Base-by-base conservation (phyloP, 2,329 filamentous ascomycete genomes). In the Fusarium napiforme region DNA sequence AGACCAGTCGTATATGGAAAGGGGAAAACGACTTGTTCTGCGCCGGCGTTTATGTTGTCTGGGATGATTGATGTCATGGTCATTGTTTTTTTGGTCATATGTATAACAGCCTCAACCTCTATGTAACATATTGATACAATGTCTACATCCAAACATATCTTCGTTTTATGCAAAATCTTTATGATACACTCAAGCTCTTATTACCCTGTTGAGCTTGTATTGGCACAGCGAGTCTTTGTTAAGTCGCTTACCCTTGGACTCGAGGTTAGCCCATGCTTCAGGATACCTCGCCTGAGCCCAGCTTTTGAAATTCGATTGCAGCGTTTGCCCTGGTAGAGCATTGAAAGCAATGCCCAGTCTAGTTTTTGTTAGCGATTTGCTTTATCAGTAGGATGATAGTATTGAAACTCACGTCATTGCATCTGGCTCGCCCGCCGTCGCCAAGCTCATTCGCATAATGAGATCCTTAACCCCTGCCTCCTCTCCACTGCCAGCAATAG, bases 341-440 rank as follows among this genome's bases (percentile, higher is more conserved):
- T 96, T 96, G 81, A 93, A 94, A 66, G 94, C 86, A 32, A 92
- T 88, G 21, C 91, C 94, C 53, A 97, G 85, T 36, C 93, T 95
- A 62, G 63, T n/a, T 11, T 36, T 10, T 63, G 67, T 81, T 47
- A 78, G 73, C 16, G 34, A 63, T 53, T 26, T 15, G 18, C 8
- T 8, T 16, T 49, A 11, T 26, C 6, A 62, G 21, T 6, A 40
- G 36, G 39, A 21, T 42, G 43, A 21, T 19, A 5, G n/a, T n/a
- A 21, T 18, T 42, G 56, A 60, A 65, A 90, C 93, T 87, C 83
- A 95, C 93, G 93, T 92, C 78, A 90, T 87, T 36, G 86, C 83
- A 79, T 93, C 91, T n/a, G 93, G 92, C 70, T 86, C 86, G 64
- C 90, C 85, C 16, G 93, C 93, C 63, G 91, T 88, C 64, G 90